phyloP scores from a whole-genome alignment of 306 rosid species.

The Psophocarpus tetragonolobus region DNA sequence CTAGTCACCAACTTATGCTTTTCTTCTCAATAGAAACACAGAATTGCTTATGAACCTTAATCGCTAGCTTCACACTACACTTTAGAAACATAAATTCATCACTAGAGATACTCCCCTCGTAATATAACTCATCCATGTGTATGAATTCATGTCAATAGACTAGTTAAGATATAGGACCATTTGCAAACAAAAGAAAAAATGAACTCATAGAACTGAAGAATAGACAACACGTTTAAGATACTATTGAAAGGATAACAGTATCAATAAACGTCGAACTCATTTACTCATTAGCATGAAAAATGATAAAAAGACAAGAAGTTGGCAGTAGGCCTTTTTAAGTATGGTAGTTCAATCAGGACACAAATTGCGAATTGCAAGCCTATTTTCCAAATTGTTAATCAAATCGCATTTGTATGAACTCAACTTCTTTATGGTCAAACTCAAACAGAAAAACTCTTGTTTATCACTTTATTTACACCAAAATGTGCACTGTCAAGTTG shows the following conservation, averaged over 20 bases:
- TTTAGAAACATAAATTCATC: too few relatives aligned
- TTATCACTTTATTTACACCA: not conserved
- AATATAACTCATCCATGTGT: not conserved
- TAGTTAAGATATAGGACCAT: not conserved
- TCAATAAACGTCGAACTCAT: not conserved
- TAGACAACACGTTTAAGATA: not conserved
- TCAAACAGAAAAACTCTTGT: not conserved
- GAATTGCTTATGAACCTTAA: too few relatives aligned
- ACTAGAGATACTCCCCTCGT: not conserved
- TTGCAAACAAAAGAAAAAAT: not conserved
- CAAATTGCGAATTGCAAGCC: too few relatives aligned
- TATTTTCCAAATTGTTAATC: too few relatives aligned
- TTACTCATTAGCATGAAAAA: not conserved
- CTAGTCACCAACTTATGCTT: too few relatives aligned
- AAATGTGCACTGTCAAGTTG: not conserved
- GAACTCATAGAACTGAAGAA: not conserved
- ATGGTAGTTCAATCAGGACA: too few relatives aligned
- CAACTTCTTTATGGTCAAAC: not conserved
- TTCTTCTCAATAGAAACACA: too few relatives aligned
- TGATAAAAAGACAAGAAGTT: not conserved
- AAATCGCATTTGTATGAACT: too few relatives aligned
- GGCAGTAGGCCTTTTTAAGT: not conserved
- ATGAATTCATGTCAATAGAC: not conserved
- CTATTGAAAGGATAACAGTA: too few relatives aligned
- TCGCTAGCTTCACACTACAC: too few relatives aligned